A percentile compares a stretch with the other conserved stretches of the same genome.
Conservation (phyloP, 106 monocot species). For the Xerophyta viscosa region DNA sequence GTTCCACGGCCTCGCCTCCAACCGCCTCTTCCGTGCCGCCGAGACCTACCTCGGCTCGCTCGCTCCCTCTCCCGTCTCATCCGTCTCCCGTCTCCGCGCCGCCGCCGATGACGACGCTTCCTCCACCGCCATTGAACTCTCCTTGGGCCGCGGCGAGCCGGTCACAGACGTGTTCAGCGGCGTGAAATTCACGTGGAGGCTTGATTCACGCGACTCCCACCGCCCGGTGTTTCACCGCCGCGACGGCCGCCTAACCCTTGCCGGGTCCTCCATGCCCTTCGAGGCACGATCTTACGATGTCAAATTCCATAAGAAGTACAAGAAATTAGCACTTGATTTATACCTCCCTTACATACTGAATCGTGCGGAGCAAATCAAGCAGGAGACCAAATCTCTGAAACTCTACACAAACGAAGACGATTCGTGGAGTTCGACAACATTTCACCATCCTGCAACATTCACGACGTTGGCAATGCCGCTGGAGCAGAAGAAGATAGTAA, state of each 20-base stretch:
- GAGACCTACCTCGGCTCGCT: slow-evolving; percentile 12
- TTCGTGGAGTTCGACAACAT: neutral
- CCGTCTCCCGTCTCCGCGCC: neutral
- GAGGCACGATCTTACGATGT: slow-evolving; percentile 6
- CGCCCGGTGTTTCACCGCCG: neutral
- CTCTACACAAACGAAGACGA: slow-evolving; percentile 10
- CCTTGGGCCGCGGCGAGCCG: slow-evolving; percentile 3
- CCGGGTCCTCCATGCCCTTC: neutral
- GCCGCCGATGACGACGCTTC: slow-evolving; percentile 1
- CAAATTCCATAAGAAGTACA: slow-evolving; percentile 14
- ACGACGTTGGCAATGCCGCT: slow-evolving; percentile 26
- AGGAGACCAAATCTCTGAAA: slow-evolving; percentile 1
- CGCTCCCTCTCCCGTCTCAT: neutral
- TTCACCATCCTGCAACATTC: slow-evolving; percentile 27
- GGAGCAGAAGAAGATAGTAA: slow-evolving; percentile 6
- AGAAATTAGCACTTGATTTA: neutral
- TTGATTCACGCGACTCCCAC: neutral
- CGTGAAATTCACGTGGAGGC: slow-evolving; percentile 2
- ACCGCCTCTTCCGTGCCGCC: slow-evolving; percentile 10
- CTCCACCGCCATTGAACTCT: neutral
- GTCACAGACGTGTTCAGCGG: slow-evolving; percentile 16
- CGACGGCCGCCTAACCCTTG: neutral
- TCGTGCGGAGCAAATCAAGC: slow-evolving; percentile 5
- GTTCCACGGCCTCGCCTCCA: slow-evolving; percentile 6
- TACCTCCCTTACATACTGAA: slow-evolving; percentile 18